A percentile compares a stretch with the other conserved stretches of the same genome.
phyloP scores from a whole-genome alignment of 345 rosid genomes.

The Euphorbia peplus region DNA sequence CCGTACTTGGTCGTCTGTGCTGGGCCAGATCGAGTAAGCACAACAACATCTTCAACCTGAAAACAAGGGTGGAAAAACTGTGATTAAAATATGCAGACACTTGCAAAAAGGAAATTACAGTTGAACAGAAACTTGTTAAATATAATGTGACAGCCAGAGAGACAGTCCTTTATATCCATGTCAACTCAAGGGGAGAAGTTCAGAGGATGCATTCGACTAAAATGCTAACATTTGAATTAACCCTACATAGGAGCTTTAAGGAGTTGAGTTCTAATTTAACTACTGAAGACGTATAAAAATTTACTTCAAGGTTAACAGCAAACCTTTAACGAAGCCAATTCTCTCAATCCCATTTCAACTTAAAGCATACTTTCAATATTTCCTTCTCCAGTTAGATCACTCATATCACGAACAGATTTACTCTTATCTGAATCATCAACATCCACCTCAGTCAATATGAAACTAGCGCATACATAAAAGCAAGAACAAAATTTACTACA shows the following conservation, averaged over 20 bases:
- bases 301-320: constrained; percentile 6
- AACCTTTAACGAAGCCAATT: constrained; percentile 90
- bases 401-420: constrained; percentile 62
- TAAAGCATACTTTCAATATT: constrained; percentile 98
- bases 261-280: constrained; percentile 13
- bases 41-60: too few relatives aligned
- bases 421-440: constrained; percentile 49
- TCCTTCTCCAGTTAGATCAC: too few relatives aligned
- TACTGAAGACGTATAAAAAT: constrained; percentile 1
- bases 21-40: too few relatives aligned
- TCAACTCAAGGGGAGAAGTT: too few relatives aligned
- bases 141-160: too few relatives aligned
- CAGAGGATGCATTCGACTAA: not conserved
- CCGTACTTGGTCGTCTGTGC: too few relatives aligned
- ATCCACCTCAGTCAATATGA: constrained; percentile 38
- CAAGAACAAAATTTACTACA: not conserved
- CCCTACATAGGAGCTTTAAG: not conserved
- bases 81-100: too few relatives aligned
- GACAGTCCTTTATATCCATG: too few relatives aligned
- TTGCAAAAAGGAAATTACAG: too few relatives aligned
- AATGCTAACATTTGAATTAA: not conserved
- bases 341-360: constrained; percentile 96
- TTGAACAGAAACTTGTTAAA: too few relatives aligned
- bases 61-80: too few relatives aligned
- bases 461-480: constrained; percentile 7